Evolutionary conservation across 2,329 filamentous ascomycete genomes (phyloP), one percentile per base, ranked within the genome.

Genomic region (Lizonia empirigonia): DNA sequence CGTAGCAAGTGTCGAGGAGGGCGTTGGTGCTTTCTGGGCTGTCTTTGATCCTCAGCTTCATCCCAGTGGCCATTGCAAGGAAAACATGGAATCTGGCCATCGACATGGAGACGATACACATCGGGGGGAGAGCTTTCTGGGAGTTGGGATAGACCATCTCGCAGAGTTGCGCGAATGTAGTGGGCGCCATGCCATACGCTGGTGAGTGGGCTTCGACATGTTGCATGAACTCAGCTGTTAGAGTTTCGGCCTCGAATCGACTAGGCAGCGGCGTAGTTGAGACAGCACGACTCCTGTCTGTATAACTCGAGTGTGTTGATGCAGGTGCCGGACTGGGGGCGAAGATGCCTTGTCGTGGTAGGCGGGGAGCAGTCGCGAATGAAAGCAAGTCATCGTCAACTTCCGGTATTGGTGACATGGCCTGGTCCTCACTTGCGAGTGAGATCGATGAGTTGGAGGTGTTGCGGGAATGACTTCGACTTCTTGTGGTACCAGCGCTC

Each of bases 71-170:
- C 70, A 72, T 72, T 8, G 68, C 66, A 29, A 72, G 58, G 44
- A 73, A 73, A 10, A 73, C 68, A 30, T 71, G 69, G 36, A 71
- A 73, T 10, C 70, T 61, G 0, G 68, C 70, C 68, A 73, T 71
- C 6, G 59, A 53, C 22, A 67, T 61, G 0, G 69, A 70, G 2
- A 62, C 57, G 7, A 3, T 60, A 55, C 4, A 57, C 42, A 7
- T 65, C 54, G 10, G 61, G 36, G 3, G 60, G 0, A 58, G 49
- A 1, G 60, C 40, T 13, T 55, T 62, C 37, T 66, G 63, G 0
- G 63, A 44, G 27, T 67, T 69, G 1, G 69, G 68, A 38, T 72
- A 72, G 10, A 72, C 69, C 22, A 58, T 56, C 19, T 71, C 67
- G 48, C 67, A 72, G 30, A 72, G 60, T 8, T 62, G 60, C 12